Evolutionary conservation across 148 eudicot genomes (phyloP), one percentile per base, ranked within the genome.

Genomic region (Rhododendron mucronatum): DNA sequence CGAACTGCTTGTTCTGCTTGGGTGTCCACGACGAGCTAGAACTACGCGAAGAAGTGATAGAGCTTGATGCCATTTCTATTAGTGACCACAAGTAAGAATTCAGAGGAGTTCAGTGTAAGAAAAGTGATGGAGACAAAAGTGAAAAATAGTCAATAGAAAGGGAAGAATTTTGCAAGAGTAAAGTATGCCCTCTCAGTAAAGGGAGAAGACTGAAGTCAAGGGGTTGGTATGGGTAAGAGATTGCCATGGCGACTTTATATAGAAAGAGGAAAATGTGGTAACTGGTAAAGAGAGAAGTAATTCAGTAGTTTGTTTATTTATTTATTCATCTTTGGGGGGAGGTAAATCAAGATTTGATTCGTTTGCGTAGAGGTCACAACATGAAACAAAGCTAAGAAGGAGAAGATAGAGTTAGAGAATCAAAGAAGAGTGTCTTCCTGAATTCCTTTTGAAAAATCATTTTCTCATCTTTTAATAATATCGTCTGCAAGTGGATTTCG

Each of bases 1-100:
- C 95, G 35, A 93, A 93, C 84, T 89, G 91, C 89, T 93, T 93
- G 93, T 93, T 92, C 83, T 93, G 91, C 89, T 85, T 90, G 0
- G 69, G 87, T 13, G 94, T 88, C 95, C 95, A 93, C 5, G 88
- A 84, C 7, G 90, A 87, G 69, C 88, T 73, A 23, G 90, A 89
- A 80, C 77, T 88, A 9, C 92, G 90, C 18, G 91, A 84, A 67
- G 91, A 90, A 35, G 84, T 87, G 59, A 89, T 59, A 18, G 88
- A 90, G 86, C 87, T 87, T 45, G 94, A 87, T 73, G 94, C 88
- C 94, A 92, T 92, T 55, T 50, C 81, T 87, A 2, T 28, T 82
- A 33, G 82, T 48, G 77, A 50, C 2, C 59, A 75, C 81, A 39
- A 45, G 45, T 63, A 35, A 48, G 81, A 30, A 57, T 67, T 45